Percentiles rank a stretch among this genome's conserved stretches.
Conservation (phyloP, 208 protist genomes). For the Leishmania braziliensis region DNA sequence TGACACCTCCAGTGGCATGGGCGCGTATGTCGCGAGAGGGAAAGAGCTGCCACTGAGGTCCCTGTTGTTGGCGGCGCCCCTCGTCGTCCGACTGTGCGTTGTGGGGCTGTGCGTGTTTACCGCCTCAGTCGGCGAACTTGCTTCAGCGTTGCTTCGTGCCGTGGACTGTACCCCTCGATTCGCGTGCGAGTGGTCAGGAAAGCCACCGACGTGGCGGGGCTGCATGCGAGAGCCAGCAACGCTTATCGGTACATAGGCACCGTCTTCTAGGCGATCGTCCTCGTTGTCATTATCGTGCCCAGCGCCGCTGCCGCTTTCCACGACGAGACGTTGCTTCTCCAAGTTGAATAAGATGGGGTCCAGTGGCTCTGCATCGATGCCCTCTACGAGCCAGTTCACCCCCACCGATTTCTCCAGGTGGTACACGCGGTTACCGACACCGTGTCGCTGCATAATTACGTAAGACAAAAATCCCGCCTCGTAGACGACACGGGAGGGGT, state of each 20-base stretch:
- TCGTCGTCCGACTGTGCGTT: neutral
- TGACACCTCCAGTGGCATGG: neutral
- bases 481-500: conserved; percentile 75
- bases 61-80: neutral
- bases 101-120: neutral
- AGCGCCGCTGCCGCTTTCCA: neutral
- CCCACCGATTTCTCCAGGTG: conserved; percentile 48
- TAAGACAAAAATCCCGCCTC: conserved; percentile 78
- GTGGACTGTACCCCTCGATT: neutral
- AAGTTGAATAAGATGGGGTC: conserved; percentile 24
- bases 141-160: neutral
- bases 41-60: neutral
- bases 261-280: conserved; percentile 8
- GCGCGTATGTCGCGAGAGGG: neutral
- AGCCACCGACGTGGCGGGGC: too few relatives aligned
- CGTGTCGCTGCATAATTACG: conserved; percentile 56
- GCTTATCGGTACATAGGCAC: conserved; percentile 6
- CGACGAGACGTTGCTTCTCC: conserved; percentile 18
- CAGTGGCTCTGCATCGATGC: conserved; percentile 37
- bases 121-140: too few relatives aligned
- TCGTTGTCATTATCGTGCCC: neutral
- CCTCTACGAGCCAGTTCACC: conserved; percentile 67
- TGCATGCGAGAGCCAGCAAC: conserved; percentile 19
- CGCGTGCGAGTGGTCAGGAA: neutral
- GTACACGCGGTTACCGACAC: conserved; percentile 33